Conservation (phyloP, 2,329 filamentous ascomycete species). For the Trichoderma atrobrunneum region DNA sequence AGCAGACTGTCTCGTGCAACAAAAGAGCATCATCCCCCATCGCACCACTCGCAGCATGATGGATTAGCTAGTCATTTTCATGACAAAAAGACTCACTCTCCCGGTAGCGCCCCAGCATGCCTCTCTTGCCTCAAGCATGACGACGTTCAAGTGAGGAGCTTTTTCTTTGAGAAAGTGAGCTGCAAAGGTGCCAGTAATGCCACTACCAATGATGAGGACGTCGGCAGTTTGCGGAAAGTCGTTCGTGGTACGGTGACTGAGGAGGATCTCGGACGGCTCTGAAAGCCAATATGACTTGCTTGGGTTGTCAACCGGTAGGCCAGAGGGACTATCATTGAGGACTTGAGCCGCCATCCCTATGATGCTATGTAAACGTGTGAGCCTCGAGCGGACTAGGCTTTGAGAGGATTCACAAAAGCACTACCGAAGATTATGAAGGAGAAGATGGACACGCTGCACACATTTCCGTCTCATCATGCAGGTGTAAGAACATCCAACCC, state of each 20-base stretch:
- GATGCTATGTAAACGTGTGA: not conserved
- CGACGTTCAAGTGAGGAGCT: not conserved
- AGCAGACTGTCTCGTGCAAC: accelerated
- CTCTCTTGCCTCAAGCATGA: not conserved
- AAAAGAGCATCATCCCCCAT: not conserved
- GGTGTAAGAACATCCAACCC: not conserved
- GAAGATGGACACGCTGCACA: not conserved
- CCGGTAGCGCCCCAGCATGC: not conserved
- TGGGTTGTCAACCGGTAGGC: not conserved
- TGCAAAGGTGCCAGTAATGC: not conserved
- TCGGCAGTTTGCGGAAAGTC: not conserved
- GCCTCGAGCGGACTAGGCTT: not conserved
- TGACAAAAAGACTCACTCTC: not conserved
- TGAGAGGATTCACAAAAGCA: not conserved
- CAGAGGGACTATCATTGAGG: accelerated
- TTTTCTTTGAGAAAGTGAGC: not conserved
- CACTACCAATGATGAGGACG: not conserved
- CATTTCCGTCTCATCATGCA: not conserved
- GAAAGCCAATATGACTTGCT: not conserved
- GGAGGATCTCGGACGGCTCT: not conserved
- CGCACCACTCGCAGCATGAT: not conserved
- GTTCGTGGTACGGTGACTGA: not conserved
- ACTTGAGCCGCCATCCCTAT: not conserved
- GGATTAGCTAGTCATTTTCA: accelerated
- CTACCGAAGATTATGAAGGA: no score